Evolutionary conservation across 2,329 filamentous ascomycete species (phyloP).

Genomic region (Coniochaeta hoffmannii): DNA sequence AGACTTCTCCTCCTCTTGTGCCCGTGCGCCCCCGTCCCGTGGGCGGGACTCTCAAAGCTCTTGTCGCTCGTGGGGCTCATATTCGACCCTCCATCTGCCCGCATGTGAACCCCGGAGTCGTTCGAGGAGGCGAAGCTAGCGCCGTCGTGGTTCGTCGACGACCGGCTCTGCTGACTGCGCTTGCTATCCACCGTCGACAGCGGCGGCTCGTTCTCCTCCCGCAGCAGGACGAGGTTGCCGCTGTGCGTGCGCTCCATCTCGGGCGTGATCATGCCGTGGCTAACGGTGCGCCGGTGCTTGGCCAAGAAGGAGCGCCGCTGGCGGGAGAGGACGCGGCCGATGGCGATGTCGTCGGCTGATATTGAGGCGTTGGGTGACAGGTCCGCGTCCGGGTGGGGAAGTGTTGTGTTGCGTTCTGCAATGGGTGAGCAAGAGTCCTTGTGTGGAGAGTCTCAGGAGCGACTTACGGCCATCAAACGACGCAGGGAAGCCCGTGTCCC

Average conservation of each 20-base stretch:
- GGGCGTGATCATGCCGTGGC: slow-evolving; percentile 35
- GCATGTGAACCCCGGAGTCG: neutral
- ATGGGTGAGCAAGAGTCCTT: neutral
- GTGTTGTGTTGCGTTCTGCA: slow-evolving; percentile 49
- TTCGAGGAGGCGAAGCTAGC: slow-evolving; percentile 26
- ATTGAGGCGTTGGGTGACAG: slow-evolving; percentile 49
- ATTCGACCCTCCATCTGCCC: neutral
- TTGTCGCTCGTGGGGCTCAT: neutral
- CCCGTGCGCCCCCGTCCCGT: neutral
- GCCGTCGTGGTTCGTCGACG: slow-evolving; percentile 28
- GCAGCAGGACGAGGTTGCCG: slow-evolving; percentile 16
- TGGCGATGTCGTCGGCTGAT: slow-evolving; percentile 43
- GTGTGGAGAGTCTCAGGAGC: neutral
- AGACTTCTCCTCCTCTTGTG: slow-evolving; percentile 8
- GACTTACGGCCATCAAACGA: slow-evolving; percentile 36
- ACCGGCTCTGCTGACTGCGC: slow-evolving; percentile 4
- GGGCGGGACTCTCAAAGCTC: neutral
- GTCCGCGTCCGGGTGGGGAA: slow-evolving; percentile 55
- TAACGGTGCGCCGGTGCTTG: slow-evolving; percentile 39
- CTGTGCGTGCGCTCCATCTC: slow-evolving; percentile 26
- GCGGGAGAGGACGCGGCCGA: slow-evolving; percentile 31
- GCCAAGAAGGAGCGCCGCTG: slow-evolving; percentile 38
- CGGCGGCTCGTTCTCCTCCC: slow-evolving; percentile 6
- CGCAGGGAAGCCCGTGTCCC: slow-evolving; percentile 43
- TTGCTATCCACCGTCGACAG: slow-evolving; percentile 1